Percentiles rank a stretch among this genome's conserved stretches.
Evolutionary conservation across 805 yeast species (phyloP).

Genomic region (Lipomyces mesembrius): DNA sequence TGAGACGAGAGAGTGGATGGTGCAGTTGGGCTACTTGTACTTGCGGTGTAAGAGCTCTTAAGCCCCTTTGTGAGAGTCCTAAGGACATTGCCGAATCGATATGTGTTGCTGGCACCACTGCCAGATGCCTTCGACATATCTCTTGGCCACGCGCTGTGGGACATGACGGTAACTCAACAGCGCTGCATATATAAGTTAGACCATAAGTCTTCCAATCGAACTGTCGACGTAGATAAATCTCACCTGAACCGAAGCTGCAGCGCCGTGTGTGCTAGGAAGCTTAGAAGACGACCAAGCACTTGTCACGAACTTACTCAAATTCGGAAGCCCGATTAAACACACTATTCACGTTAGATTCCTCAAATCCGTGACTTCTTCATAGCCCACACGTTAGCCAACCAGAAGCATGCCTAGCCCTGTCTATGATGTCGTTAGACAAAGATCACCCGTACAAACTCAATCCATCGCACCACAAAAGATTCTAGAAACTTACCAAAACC

Average conservation of each 20-base stretch:
- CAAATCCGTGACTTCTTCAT: background rate
- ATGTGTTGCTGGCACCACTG: background rate
- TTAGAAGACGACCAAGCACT: background rate
- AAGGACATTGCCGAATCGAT: constrained; percentile 40
- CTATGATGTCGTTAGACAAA: background rate
- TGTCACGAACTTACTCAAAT: background rate
- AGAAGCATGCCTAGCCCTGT: background rate
- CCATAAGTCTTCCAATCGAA: background rate
- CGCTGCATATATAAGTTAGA: background rate
- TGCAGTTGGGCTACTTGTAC: constrained; percentile 36
- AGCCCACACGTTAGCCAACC: background rate
- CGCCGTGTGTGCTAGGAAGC: background rate
- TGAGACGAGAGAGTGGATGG: constrained; percentile 38
- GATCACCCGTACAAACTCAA: background rate
- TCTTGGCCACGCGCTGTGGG: background rate
- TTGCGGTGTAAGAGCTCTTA: constrained; percentile 34
- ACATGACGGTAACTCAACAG: background rate
- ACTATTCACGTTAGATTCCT: background rate
- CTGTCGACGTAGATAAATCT: background rate
- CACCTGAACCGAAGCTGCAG: background rate
- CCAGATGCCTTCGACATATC: background rate
- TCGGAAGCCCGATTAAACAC: background rate
- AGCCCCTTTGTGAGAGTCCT: constrained; percentile 43
- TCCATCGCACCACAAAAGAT: background rate
- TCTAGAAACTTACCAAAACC: background rate